Evolutionary conservation across 2,329 filamentous ascomycete genomes (phyloP).

Genomic region (Phyllosticta citrichinensis): DNA sequence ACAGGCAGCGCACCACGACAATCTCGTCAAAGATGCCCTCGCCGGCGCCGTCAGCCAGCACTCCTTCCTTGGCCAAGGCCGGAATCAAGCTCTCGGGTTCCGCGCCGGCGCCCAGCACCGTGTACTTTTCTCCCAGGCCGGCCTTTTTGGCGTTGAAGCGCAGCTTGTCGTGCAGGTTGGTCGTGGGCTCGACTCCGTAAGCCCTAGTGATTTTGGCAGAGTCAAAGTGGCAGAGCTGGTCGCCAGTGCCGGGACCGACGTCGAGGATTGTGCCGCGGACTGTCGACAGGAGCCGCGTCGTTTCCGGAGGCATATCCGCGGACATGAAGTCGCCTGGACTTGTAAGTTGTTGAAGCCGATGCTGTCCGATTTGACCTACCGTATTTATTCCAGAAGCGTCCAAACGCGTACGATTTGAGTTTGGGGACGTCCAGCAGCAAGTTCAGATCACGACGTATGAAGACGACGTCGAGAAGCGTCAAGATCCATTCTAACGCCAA

Average conservation of each 20-base stretch:
- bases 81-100: constrained; percentile 38
- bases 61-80: constrained; percentile 33
- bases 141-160: constrained; percentile 28
- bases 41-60: constrained; percentile 23
- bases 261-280: constrained; percentile 28
- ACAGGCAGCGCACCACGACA: constrained; percentile 44
- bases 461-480: constrained; percentile 23
- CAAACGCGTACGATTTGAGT: constrained; percentile 24
- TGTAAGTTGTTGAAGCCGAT: constrained; percentile 22
- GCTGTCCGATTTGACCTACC: constrained; percentile 18
- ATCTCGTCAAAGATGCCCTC: constrained; percentile 45
- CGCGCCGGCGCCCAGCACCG: constrained; percentile 38
- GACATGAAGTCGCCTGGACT: constrained; percentile 24
- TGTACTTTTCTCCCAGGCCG: constrained; percentile 39
- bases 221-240: constrained; percentile 38
- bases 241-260: constrained; percentile 41
- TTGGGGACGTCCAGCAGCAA: constrained; percentile 21
- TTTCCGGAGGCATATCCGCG: constrained; percentile 24
- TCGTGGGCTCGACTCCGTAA: constrained; percentile 46
- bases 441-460: constrained; percentile 19
- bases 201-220: constrained; percentile 34
- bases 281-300: constrained; percentile 18
- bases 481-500: constrained; percentile 22
- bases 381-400: constrained; percentile 25
- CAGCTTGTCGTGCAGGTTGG: constrained; percentile 37